Base-by-base conservation (phyloP, 1,139 yeast species). In the Yamadazyma jaroonii region DNA sequence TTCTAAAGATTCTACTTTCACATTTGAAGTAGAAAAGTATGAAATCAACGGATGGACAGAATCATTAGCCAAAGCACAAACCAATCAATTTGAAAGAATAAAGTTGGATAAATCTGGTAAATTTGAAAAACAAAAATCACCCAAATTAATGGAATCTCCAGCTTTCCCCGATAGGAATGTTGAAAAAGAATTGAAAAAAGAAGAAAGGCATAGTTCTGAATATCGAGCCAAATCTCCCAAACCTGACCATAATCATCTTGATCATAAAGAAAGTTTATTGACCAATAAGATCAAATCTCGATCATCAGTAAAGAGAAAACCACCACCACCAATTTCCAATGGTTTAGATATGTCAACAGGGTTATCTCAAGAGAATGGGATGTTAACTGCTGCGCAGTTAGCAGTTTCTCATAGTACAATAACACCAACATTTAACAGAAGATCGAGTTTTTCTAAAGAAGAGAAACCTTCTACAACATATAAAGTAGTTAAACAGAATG, bases 31-130 rank as follows among this genome's bases (percentile, higher is more conserved):
- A n/a, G 80, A 77, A 33, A 75, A 71, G 43, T 60, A 53, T 32
- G 83, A 77, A 30, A 66, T 79, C 0, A 60, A 66, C 24, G 55
- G 61, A 12, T 81, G 86, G 86, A 79, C 85, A 0, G 75, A 71
- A 35, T 54, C 73, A 0, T 59, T 81, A 31, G 77, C 77, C 4
- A 72, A 64, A 43, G 56, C 82, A 0, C 73, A 80, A 47, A 46
- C 60, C 6, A 62, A 64, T 42, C 77, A 73, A 43, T 61, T 60
- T 39, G 83, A 79, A 43, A 63, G 79, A 46, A 64, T 57, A 11
- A 50, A 48, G 10, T 6, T 24, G n/a, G 60, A 60, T 43, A 43
- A 37, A 9, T 5, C 36, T 34, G 27, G 38, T 41, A 30, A 37
- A 22, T 39, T 35, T 8, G 20, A 17, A 17, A 17, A 17, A 17